Base-by-base conservation (phyloP, 768 basidiomycete genomes). In the Austroboletus eburneus region DNA sequence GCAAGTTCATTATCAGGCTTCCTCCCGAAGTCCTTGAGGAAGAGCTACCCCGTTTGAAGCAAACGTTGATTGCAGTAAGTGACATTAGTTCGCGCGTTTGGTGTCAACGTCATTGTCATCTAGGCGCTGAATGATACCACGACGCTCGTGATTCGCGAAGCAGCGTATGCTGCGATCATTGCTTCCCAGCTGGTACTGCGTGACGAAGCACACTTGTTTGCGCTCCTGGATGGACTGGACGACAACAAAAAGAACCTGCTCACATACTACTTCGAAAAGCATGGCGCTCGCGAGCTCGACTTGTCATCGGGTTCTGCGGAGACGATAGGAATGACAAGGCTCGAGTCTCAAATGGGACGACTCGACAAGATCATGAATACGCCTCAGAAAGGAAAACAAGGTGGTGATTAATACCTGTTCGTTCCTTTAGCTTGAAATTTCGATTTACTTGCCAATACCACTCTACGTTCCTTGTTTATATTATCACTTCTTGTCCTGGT, bases 211-310 rank as follows among this genome's bases (percentile, higher is more conserved):
- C 87, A 90, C 54, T 71, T 93, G 1, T 93, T 93, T 56, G 72
- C 79, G 30, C 77, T 93, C 16, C 69, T 93, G 37, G 87, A 89
- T 47, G 87, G 85, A 5, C 72, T 93, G 34, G 81, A 87, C n/a
- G 85, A 90, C 50, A 88, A 89, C 57, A 90, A 92, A 74, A 91
- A 91, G 74, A 91, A 93, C 60, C 71, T 92, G 16, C 71, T 93
- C 40, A 90, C 91, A 2, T 93, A 93, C 55, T 72, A 91, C 46
- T 93, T 93, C 54, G 90, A 91, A 64, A 92, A 91, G 63, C 87
- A 91, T 57, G 83, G 83, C 25, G 86, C 78, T 9, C 73, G 90
- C 18, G 86, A 79, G 36, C 55, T 64, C 42, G 63, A 65, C 43
- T 66, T 66, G 42, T 61, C 59, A 12, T 59, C 58, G 22, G 63